phyloP scores from a whole-genome alignment of 176 grass and related monocot genomes.

The Avena insularis region DNA sequence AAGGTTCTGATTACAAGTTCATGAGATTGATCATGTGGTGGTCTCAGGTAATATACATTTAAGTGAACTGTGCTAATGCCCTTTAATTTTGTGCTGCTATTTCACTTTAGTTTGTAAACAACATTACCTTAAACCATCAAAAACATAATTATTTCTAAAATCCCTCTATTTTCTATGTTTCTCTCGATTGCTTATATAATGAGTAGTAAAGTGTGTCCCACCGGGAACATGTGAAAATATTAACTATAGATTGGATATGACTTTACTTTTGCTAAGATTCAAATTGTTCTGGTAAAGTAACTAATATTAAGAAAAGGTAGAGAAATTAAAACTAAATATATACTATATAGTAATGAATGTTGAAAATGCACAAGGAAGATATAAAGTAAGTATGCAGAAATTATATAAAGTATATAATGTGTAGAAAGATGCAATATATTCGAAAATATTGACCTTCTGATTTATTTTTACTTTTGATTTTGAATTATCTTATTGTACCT shows the following conservation, averaged over 20 bases:
- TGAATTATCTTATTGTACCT: background rate
- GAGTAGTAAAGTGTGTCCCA: background rate
- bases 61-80: background rate
- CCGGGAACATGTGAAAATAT: background rate
- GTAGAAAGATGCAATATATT: background rate
- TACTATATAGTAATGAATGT: background rate
- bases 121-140: slow-evolving; percentile 1
- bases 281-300: slow-evolving; percentile 11
- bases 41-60: slow-evolving; percentile 79
- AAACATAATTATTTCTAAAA: background rate
- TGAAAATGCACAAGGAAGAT: background rate
- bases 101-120: background rate
- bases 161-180: background rate
- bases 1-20: slow-evolving; percentile 69
- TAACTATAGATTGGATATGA: background rate
- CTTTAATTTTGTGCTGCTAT: background rate
- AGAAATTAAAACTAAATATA: slow-evolving; percentile 1
- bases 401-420: background rate
- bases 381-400: background rate
- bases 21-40: slow-evolving; percentile 95
- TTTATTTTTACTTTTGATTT: slow-evolving; percentile 8
- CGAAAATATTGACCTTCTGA: slow-evolving; percentile 3
- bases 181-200: background rate
- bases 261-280: background rate
- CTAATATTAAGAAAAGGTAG: background rate